Percentiles rank a stretch among this genome's conserved stretches.
Conservation (phyloP, 768 basidiomycete species). For the Pisolithus sp. region DNA sequence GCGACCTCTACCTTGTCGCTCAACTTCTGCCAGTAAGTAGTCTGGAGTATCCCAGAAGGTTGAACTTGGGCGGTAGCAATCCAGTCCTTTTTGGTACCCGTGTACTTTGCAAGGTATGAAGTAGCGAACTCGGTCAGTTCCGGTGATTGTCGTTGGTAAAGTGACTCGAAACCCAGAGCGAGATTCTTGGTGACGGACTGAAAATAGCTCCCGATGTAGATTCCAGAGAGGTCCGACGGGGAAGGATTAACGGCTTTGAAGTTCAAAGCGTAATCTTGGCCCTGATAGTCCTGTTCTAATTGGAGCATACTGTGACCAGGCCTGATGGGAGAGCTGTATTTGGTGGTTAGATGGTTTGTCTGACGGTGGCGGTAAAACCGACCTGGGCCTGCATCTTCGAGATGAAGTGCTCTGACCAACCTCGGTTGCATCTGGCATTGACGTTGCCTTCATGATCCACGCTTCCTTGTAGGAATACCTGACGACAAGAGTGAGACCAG, state of each 20-base stretch:
- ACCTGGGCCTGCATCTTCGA: conserved; percentile 90
- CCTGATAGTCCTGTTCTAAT: conserved; percentile 90
- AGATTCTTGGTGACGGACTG: conserved; percentile 90
- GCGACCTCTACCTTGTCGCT: conserved; percentile 97
- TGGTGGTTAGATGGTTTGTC: conserved; percentile 8
- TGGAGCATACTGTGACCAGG: conserved; percentile 87
- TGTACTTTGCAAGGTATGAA: conserved; percentile 79
- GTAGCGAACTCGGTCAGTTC: conserved; percentile 63
- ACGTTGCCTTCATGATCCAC: conserved; percentile 92
- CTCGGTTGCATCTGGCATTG: conserved; percentile 82
- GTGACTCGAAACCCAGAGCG: conserved; percentile 79
- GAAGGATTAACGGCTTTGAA: conserved; percentile 89
- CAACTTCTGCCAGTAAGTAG: conserved; percentile 95
- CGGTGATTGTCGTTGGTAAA: conserved; percentile 75
- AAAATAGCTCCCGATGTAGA: conserved; percentile 86
- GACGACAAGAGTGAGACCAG: conserved; percentile 13
- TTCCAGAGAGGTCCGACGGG: conserved; percentile 79
- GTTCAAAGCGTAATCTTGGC: conserved; percentile 81
- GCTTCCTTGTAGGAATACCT: conserved; percentile 91
- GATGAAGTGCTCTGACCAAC: conserved; percentile 71
- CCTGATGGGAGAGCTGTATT: conserved; percentile 63
- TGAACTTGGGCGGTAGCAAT: conserved; percentile 91
- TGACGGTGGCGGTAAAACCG: conserved; percentile 16
- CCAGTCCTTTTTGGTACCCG: conserved; percentile 68
- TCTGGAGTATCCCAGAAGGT: conserved; percentile 73